Evolutionary conservation across 2,329 filamentous ascomycete genomes (phyloP).

Genomic region (Pseudogymnoascus destructans): DNA sequence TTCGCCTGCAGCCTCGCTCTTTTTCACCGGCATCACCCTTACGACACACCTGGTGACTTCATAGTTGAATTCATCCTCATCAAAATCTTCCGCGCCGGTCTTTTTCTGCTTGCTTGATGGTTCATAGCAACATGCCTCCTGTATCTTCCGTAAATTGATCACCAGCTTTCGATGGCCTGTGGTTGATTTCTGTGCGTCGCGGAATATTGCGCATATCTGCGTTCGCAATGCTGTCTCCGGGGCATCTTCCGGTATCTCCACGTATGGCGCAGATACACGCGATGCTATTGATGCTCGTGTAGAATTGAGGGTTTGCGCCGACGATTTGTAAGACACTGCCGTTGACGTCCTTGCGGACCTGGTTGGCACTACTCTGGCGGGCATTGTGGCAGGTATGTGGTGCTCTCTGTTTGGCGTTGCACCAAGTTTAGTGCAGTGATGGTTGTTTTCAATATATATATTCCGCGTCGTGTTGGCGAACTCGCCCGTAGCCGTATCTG

Average conservation of each 20-base stretch:
- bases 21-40: slow-evolving; percentile 75
- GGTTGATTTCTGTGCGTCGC: slow-evolving; percentile 76
- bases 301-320: slow-evolving; percentile 27
- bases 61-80: slow-evolving; percentile 74
- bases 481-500: neutral
- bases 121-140: slow-evolving; percentile 69
- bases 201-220: slow-evolving; percentile 60
- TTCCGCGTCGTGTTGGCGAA: neutral
- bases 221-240: slow-evolving; percentile 57
- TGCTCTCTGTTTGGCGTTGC: neutral
- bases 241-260: slow-evolving; percentile 58
- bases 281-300: slow-evolving; percentile 30
- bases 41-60: slow-evolving; percentile 77
- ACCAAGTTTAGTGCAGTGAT: neutral
- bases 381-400: slow-evolving; percentile 28
- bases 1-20: slow-evolving; percentile 80
- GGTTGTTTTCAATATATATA: neutral
- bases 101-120: slow-evolving; percentile 41
- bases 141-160: slow-evolving; percentile 77
- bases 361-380: slow-evolving; percentile 30
- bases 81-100: slow-evolving; percentile 50
- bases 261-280: slow-evolving; percentile 25
- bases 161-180: slow-evolving; percentile 83
- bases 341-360: slow-evolving; percentile 29
- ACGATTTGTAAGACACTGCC: slow-evolving; percentile 30